Evolutionary conservation across 352 stramenopile species (phyloP).

Genomic region (Saprolegnia parasitica): DNA sequence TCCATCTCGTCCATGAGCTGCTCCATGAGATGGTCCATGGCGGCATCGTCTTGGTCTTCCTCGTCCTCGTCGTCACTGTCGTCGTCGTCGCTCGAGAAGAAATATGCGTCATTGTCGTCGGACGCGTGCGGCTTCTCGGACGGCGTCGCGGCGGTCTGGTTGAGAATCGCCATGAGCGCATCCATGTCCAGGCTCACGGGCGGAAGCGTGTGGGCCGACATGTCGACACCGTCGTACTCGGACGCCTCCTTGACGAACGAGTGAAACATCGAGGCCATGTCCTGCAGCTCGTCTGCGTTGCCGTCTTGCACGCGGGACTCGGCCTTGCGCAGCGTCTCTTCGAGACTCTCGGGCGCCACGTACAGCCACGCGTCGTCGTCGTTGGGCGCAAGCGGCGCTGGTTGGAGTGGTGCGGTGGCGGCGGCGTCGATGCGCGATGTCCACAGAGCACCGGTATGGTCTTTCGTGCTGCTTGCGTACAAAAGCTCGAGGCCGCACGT

Average conservation of each 20-base stretch:
- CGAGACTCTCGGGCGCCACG: constrained; percentile 63
- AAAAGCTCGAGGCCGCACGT: constrained; percentile 70
- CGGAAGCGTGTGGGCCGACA: constrained; percentile 33
- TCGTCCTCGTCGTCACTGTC: constrained; percentile 36
- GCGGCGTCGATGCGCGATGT: constrained; percentile 43
- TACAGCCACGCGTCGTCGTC: constrained; percentile 81
- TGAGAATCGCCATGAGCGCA: constrained; percentile 63
- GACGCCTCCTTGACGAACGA: constrained; percentile 63
- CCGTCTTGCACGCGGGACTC: constrained; percentile 35
- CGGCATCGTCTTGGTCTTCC: constrained; percentile 33
- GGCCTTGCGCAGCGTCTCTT: constrained; percentile 50
- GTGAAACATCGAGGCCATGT: constrained; percentile 69
- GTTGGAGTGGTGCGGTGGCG: constrained; percentile 29
- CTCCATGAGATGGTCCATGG: constrained; percentile 43
- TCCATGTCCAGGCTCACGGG: constrained; percentile 64
- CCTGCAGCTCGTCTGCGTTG: constrained; percentile 58
- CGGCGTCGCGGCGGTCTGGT: constrained; percentile 30
- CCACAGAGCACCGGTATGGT: constrained; percentile 47
- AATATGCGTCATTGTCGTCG: constrained; percentile 32
- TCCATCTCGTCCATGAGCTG: constrained; percentile 77
- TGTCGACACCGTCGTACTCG: constrained; percentile 56
- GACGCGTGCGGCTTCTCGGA: constrained; percentile 33
- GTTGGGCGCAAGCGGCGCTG: constrained; percentile 33
- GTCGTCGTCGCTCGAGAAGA: constrained; percentile 34
- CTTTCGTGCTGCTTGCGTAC: constrained; percentile 39